Conservation (phyloP, 83 land plant genomes). For the Thuja plicata region DNA sequence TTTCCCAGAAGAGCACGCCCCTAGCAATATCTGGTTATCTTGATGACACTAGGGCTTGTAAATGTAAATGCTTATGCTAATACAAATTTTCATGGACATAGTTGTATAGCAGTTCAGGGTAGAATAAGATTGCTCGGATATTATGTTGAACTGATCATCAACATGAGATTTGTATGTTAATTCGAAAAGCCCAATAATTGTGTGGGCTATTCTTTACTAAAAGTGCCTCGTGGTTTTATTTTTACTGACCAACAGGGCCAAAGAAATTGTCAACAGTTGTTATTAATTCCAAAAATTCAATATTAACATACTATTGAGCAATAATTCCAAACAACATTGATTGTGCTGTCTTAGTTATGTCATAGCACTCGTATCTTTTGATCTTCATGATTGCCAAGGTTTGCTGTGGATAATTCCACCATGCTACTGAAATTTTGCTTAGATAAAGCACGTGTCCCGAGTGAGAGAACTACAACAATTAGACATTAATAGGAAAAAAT, state of each 20-base stretch:
- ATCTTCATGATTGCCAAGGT: background rate
- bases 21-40: conserved; percentile 4
- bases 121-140: conserved; percentile 8
- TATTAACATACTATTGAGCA: background rate
- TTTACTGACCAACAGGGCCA: conserved; percentile 5
- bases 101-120: conserved; percentile 12
- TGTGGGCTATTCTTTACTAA: conserved; percentile 17
- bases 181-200: conserved; percentile 8
- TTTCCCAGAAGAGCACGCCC: background rate
- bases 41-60: conserved; percentile 5
- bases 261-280: background rate
- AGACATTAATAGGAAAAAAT: background rate
- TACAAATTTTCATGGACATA: conserved; percentile 5
- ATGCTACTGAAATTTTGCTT: background rate
- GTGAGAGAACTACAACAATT: background rate
- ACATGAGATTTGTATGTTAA: conserved; percentile 4
- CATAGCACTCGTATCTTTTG: background rate
- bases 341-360: background rate
- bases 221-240: conserved; percentile 8
- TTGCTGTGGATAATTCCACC: background rate
- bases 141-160: background rate
- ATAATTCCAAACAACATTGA: background rate
- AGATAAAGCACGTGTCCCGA: background rate
- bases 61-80: conserved; percentile 11
- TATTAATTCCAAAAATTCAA: background rate